Evolutionary conservation across 2,329 filamentous ascomycete genomes (phyloP).

Genomic region (Tetracladium maxilliforme): DNA sequence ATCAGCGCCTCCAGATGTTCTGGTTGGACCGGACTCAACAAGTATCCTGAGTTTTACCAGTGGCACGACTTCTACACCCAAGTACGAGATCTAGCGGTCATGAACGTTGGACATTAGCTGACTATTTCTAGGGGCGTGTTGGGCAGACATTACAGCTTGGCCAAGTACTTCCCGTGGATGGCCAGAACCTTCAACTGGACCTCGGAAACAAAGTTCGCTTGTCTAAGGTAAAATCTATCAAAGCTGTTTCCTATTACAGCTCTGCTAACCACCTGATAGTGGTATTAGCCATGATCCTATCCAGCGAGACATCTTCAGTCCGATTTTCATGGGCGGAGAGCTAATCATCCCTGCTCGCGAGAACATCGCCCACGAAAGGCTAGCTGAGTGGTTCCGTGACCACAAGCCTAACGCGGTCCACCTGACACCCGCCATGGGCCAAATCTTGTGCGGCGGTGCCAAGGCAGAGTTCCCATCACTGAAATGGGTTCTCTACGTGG

Average conservation of each 20-base stretch:
- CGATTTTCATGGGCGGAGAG: conserved; percentile 71
- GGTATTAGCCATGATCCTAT: conserved; percentile 71
- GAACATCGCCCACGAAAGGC: conserved; percentile 71
- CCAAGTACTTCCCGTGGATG: conserved; percentile 92
- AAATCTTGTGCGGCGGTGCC: conserved; percentile 80
- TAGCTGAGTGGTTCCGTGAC: conserved; percentile 78
- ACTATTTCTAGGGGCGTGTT: too few relatives aligned
- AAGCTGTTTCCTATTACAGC: too few relatives aligned
- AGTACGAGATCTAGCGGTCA: too few relatives aligned
- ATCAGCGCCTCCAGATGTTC: conserved; percentile 46
- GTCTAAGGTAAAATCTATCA: too few relatives aligned
- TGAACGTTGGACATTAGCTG: too few relatives aligned
- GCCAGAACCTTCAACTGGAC: conserved; percentile 63
- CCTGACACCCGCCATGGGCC: conserved; percentile 90
- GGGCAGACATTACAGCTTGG: conserved; percentile 73
- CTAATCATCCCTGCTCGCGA: conserved; percentile 68
- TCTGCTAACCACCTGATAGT: too few relatives aligned
- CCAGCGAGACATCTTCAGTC: conserved; percentile 72
- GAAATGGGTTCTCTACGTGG: conserved; percentile 78
- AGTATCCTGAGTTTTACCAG: conserved; percentile 64
- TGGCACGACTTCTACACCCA: conserved; percentile 66
- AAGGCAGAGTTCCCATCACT: conserved; percentile 62
- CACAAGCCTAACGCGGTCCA: conserved; percentile 68
- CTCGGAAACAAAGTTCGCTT: conserved; percentile 60
- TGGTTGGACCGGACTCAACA: conserved; percentile 75